A percentile compares a stretch with the other conserved stretches of the same genome.
Conservation (phyloP, 2,329 filamentous ascomycete genomes). For the Emericellopsis atlantica region DNA sequence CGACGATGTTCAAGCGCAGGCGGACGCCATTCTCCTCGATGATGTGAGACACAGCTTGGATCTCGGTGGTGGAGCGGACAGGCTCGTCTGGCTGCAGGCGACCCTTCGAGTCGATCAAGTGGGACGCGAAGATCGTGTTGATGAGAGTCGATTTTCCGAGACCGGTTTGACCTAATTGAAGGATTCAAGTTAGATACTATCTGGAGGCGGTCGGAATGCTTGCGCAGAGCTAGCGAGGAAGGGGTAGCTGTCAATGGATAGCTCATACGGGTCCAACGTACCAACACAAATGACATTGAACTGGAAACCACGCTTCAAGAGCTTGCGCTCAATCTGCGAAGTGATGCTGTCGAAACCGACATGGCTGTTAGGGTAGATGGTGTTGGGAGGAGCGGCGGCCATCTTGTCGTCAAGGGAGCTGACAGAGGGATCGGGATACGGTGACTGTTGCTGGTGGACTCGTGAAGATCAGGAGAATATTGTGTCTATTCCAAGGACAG, state of each 20-base stretch:
- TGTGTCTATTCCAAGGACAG: no score
- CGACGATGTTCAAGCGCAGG: slow-evolving; percentile 94
- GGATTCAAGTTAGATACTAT: slow-evolving; percentile 6
- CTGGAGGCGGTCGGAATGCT: neutral
- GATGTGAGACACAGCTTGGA: slow-evolving; percentile 94
- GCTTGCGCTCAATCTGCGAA: slow-evolving; percentile 97
- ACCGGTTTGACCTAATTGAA: slow-evolving; percentile 74
- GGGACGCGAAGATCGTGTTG: slow-evolving; percentile 99
- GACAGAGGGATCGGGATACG: neutral
- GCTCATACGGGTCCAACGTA: slow-evolving; percentile 37
- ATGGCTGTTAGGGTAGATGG: slow-evolving; percentile 87
- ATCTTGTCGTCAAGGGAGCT: slow-evolving; percentile 24
- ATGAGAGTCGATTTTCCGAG: slow-evolving; percentile 98
- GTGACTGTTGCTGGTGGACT: neutral
- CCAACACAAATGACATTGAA: slow-evolving; percentile 99
- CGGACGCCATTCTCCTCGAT: slow-evolving; percentile 99
- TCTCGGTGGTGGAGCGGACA: slow-evolving; percentile 92
- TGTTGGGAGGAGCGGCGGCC: slow-evolving; percentile 53
- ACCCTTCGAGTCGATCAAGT: slow-evolving; percentile 98
- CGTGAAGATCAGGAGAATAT: no score
- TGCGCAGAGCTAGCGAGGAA: neutral
- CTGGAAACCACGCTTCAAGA: slow-evolving; percentile 98
- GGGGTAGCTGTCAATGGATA: neutral
- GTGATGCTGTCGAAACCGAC: slow-evolving; percentile 99
- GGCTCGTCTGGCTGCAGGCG: slow-evolving; percentile 85